phyloP scores from a whole-genome alignment of 768 basidiomycete genomes.

The Tulasnella sp. region DNA sequence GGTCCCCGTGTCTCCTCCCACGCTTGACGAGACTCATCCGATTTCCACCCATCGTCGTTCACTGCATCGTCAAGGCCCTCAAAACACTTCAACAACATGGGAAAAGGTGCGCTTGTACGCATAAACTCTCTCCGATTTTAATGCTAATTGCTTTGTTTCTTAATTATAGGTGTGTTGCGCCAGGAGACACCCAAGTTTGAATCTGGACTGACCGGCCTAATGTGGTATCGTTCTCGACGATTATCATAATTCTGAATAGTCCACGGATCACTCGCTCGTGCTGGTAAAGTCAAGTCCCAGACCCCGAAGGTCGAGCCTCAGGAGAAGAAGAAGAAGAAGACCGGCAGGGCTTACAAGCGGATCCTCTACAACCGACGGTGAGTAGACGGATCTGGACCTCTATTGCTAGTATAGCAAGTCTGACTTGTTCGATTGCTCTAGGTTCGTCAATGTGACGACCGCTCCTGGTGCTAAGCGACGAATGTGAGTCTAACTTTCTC shows the following conservation, averaged over 20 bases:
- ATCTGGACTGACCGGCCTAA: not conserved
- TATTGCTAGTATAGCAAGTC: not conserved
- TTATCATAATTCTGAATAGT: conserved; percentile 47
- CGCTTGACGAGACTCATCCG: conserved; percentile 7
- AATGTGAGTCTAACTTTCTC: conserved; percentile 66
- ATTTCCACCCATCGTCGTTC: conserved; percentile 3
- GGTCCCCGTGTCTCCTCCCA: conserved; percentile 14
- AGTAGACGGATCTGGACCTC: conserved; percentile 36
- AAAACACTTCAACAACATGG: conserved; percentile 11
- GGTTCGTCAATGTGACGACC: conserved; percentile 91
- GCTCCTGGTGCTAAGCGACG: conserved; percentile 89
- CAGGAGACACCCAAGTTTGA: not conserved
- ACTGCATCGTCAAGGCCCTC: not conserved
- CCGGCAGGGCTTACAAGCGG: conserved; percentile 97
- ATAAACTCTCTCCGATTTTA: not conserved
- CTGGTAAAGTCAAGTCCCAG: conserved; percentile 98
- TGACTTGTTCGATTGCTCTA: conserved; percentile 35
- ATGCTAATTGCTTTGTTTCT: not conserved
- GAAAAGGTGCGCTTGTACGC: conserved; percentile 16
- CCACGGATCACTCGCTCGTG: conserved; percentile 99
- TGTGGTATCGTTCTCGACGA: not conserved
- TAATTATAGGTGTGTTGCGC: not conserved
- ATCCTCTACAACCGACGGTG: conserved; percentile 90
- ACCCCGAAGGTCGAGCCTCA: conserved; percentile 97
- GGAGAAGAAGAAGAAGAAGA: conserved; percentile 98